Conservation (phyloP, 2,329 filamentous ascomycete species). For the Aureobasidium namibiae region DNA sequence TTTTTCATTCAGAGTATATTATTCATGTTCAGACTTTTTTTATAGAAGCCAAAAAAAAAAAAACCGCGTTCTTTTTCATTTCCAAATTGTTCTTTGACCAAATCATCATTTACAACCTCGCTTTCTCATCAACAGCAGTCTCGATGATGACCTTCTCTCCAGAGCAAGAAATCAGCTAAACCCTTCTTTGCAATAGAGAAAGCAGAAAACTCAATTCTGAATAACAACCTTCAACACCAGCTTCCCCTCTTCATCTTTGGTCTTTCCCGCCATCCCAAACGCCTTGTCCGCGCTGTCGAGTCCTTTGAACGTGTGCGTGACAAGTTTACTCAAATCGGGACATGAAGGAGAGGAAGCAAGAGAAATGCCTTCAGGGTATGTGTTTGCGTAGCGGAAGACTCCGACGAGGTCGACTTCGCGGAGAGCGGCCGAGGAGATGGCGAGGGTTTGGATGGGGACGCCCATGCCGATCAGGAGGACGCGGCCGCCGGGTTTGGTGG, state of each 20-base stretch:
- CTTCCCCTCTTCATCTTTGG: constrained; percentile 58
- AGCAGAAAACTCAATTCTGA: constrained; percentile 27
- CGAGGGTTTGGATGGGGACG: constrained; percentile 65
- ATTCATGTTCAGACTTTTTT: too few relatives aligned
- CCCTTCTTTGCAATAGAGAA: too few relatives aligned
- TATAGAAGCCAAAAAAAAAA: too few relatives aligned
- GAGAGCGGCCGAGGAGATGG: constrained; percentile 62
- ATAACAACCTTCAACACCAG: constrained; percentile 64
- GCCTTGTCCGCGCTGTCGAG: constrained; percentile 54
- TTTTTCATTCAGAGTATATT: too few relatives aligned
- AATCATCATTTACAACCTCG: background rate
- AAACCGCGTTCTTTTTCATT: too few relatives aligned
- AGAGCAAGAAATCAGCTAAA: too few relatives aligned
- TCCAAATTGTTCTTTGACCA: too few relatives aligned
- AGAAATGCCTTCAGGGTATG: constrained; percentile 62
- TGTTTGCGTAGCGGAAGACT: constrained; percentile 70
- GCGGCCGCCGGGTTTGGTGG: constrained; percentile 60
- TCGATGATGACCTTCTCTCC: background rate
- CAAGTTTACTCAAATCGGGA: constrained; percentile 59
- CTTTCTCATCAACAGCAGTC: background rate
- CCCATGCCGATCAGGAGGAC: constrained; percentile 76
- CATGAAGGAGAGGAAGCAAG: constrained; percentile 45
- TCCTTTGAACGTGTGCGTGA: constrained; percentile 65
- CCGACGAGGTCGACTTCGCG: constrained; percentile 72
- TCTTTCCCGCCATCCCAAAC: constrained; percentile 63